Conservation (phyloP, 768 basidiomycete genomes). For the Stropharia rugosoannulata region DNA sequence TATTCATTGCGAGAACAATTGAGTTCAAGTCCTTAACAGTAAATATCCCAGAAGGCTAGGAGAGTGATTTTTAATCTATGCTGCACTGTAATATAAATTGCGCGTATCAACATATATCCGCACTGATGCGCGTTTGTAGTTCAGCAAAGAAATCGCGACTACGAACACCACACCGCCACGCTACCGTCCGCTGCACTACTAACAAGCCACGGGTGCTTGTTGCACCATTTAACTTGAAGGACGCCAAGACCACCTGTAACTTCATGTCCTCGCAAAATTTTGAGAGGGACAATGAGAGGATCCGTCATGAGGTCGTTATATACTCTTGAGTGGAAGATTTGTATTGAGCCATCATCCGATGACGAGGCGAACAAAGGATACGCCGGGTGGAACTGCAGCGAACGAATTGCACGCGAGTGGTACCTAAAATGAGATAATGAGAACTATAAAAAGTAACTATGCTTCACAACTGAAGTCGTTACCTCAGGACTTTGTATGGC, state of each 20-base stretch:
- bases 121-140: background rate
- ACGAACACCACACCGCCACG: slow-evolving; percentile 87
- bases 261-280: slow-evolving; percentile 91
- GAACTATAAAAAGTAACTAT: slow-evolving; percentile 1
- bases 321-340: slow-evolving; percentile 94
- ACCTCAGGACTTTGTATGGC: slow-evolving; percentile 96
- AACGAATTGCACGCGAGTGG: slow-evolving; percentile 90
- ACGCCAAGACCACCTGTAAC: slow-evolving; percentile 88
- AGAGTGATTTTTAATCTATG: too few relatives aligned
- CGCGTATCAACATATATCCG: background rate
- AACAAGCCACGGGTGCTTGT: slow-evolving; percentile 88
- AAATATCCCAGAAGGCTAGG: too few relatives aligned
- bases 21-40: too few relatives aligned
- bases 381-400: slow-evolving; percentile 88
- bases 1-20: too few relatives aligned
- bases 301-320: slow-evolving; percentile 96
- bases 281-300: slow-evolving; percentile 95
- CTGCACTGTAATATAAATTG: too few relatives aligned
- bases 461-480: slow-evolving; percentile 20
- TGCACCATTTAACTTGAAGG: slow-evolving; percentile 87
- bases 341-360: slow-evolving; percentile 96
- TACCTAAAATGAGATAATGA: slow-evolving; percentile 52
- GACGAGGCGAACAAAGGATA: slow-evolving; percentile 96
- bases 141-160: background rate
- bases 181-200: slow-evolving; percentile 92